Evolutionary conservation across 1,284 basidiomycete species (phyloP).

Genomic region (Ustilago bromivora): DNA sequence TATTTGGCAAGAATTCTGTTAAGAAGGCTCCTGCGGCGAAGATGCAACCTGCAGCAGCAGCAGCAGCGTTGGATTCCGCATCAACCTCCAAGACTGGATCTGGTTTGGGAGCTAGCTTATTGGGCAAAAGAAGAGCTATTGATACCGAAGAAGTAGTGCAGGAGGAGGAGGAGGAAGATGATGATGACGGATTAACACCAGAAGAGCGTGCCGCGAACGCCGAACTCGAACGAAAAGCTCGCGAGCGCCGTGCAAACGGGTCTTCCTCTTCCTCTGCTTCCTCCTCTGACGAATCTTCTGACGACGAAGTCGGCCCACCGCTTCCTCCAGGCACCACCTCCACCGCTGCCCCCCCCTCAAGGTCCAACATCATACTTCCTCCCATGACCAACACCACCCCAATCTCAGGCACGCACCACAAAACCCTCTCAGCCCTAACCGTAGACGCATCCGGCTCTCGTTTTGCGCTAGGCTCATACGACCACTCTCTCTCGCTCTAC

Average conservation of each 20-base stretch:
- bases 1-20: constrained; percentile 53
- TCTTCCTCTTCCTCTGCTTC: constrained; percentile 5
- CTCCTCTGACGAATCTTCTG: constrained; percentile 19
- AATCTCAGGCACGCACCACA: constrained; percentile 89
- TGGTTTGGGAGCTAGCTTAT: constrained; percentile 4
- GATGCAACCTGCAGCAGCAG: not conserved
- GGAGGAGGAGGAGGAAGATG: constrained; percentile 27
- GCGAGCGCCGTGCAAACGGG: constrained; percentile 27
- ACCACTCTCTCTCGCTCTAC: constrained; percentile 98
- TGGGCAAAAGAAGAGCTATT: constrained; percentile 18
- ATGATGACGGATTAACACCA: constrained; percentile 60
- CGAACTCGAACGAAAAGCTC: constrained; percentile 11
- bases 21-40: not conserved
- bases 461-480: constrained; percentile 89
- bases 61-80: not conserved
- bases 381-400: constrained; percentile 59
- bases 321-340: constrained; percentile 14
- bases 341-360: not conserved
- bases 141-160: not conserved
- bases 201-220: constrained; percentile 53
- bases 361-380: not conserved
- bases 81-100: not conserved
- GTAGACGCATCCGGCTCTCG: constrained; percentile 94
- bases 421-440: constrained; percentile 88
- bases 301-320: constrained; percentile 32